Conservation (phyloP, 1,284 basidiomycete species). For the Amanita bisporigera region DNA sequence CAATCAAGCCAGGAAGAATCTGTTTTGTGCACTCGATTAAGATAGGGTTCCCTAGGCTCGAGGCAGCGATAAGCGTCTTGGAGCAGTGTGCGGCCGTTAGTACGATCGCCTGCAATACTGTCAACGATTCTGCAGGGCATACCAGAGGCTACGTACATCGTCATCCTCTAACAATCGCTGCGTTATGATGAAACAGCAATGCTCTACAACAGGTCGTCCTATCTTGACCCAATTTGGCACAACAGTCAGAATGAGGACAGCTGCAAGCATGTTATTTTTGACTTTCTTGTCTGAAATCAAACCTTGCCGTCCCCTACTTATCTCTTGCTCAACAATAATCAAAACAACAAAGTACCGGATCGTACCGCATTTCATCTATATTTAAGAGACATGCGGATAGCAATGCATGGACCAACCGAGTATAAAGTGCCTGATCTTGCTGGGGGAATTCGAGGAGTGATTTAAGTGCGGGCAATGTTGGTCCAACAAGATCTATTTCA, state of each 20-base stretch:
- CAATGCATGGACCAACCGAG: conserved; percentile 80
- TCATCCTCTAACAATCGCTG: conserved; percentile 71
- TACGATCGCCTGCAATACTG: conserved; percentile 53
- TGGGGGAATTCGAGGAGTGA: conserved; percentile 63
- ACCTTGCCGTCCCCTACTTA: conserved; percentile 76
- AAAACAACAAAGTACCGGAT: conserved; percentile 12
- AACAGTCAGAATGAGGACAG: conserved; percentile 86
- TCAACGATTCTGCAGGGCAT: background rate
- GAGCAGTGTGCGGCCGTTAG: conserved; percentile 91
- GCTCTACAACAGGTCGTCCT: conserved; percentile 80
- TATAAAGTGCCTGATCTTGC: conserved; percentile 43
- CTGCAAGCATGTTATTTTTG: conserved; percentile 89
- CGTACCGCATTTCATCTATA: conserved; percentile 91
- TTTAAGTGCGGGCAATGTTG: conserved; percentile 82
- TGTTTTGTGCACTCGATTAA: conserved; percentile 76
- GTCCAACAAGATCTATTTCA: conserved; percentile 78
- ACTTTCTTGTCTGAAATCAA: conserved; percentile 80
- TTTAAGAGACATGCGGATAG: conserved; percentile 86
- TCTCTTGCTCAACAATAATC: conserved; percentile 8
- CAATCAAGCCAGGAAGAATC: conserved; percentile 81
- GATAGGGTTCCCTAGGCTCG: conserved; percentile 64
- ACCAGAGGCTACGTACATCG: conserved; percentile 60
- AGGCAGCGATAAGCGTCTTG: conserved; percentile 77
- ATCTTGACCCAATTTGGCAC: conserved; percentile 73
- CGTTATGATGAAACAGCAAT: conserved; percentile 83